These are phyloP conservation scores for Phanerochaete sordida DNA, from an alignment of 768 basidiomycete genomes.

Conservation along the genomic window DNA sequence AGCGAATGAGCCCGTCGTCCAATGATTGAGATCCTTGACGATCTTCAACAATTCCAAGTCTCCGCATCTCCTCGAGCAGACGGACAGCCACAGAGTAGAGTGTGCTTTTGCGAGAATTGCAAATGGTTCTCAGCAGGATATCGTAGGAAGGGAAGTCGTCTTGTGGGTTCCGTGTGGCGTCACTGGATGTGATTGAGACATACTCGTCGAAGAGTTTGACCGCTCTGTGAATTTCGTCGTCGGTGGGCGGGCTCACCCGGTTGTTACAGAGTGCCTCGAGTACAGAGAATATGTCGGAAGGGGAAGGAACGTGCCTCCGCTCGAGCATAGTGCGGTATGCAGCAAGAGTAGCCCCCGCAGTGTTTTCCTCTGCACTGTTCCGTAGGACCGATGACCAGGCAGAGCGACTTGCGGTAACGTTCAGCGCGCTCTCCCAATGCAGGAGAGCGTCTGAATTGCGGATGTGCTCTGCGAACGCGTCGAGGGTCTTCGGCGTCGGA, in stretches of 20 bases:
- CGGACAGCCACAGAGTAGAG: slow-evolving; percentile 45
- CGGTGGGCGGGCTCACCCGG: slow-evolving; percentile 31
- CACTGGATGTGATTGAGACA: slow-evolving; percentile 17
- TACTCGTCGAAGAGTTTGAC: slow-evolving; percentile 51
- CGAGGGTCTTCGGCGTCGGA: background rate
- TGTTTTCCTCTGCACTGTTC: slow-evolving; percentile 29
- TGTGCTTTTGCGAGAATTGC: slow-evolving; percentile 38
- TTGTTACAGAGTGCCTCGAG: slow-evolving; percentile 46
- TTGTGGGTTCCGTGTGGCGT: background rate
- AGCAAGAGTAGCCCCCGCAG: slow-evolving; percentile 29
- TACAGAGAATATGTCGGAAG: slow-evolving; percentile 51
- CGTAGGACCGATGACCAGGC: slow-evolving; percentile 52
- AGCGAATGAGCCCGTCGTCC: slow-evolving; percentile 65
- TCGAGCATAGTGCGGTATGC: slow-evolving; percentile 47
- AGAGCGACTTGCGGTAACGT: background rate
- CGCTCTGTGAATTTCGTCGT: slow-evolving; percentile 48
- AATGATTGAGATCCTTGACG: slow-evolving; percentile 45
- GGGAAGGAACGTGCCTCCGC: slow-evolving; percentile 44
- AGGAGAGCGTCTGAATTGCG: background rate
- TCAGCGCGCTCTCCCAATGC: background rate
- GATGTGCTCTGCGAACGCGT: background rate
- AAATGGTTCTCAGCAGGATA: slow-evolving; percentile 30
- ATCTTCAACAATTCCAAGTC: slow-evolving; percentile 41
- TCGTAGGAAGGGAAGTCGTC: slow-evolving; percentile 43
- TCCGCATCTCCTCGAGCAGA: slow-evolving; percentile 66